These are phyloP conservation scores for Spathaspora passalidarum DNA, from an alignment of 805 yeast species.

Conservation along the genomic window DNA sequence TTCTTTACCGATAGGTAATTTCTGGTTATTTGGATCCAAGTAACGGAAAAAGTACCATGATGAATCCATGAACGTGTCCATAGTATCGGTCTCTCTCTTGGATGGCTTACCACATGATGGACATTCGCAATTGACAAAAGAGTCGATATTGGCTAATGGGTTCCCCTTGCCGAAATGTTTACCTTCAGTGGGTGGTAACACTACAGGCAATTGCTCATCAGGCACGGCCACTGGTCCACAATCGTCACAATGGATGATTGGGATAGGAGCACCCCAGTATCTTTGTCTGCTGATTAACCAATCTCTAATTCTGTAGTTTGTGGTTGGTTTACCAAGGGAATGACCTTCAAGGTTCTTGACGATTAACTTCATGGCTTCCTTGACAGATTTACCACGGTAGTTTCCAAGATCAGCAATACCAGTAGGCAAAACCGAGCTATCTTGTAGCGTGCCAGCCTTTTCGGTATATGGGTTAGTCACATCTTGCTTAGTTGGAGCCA, in stretches of 20 bases:
- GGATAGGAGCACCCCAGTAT: constrained; percentile 99
- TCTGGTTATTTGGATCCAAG: constrained; percentile 64
- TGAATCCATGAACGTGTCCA: constrained; percentile 98
- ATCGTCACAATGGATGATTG: constrained; percentile 78
- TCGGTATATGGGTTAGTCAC: constrained; percentile 44
- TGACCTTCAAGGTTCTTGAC: constrained; percentile 35
- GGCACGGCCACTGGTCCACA: constrained; percentile 97
- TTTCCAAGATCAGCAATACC: constrained; percentile 28
- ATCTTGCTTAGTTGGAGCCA: constrained; percentile 38
- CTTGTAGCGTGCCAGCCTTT: constrained; percentile 40
- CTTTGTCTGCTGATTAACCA: constrained; percentile 95
- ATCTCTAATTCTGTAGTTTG: constrained; percentile 72
- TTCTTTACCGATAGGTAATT: constrained; percentile 46
- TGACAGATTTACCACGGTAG: constrained; percentile 47
- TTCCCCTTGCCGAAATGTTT: constrained; percentile 63
- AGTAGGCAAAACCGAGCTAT: constrained; percentile 19
- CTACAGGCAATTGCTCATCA: constrained; percentile 78
- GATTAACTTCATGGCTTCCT: constrained; percentile 52
- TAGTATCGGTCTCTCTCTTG: constrained; percentile 90
- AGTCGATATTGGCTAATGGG: constrained; percentile 55
- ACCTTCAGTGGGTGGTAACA: constrained; percentile 61
- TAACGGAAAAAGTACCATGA: constrained; percentile 95
- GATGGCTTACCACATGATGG: constrained; percentile 68
- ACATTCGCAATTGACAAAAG: constrained; percentile 71
- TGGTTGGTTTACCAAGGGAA: constrained; percentile 44